Percentiles rank a stretch among this genome's conserved stretches.
Conservation (phyloP, 495 filamentous ascomycete species). For the Aspergillus conjunctus region DNA sequence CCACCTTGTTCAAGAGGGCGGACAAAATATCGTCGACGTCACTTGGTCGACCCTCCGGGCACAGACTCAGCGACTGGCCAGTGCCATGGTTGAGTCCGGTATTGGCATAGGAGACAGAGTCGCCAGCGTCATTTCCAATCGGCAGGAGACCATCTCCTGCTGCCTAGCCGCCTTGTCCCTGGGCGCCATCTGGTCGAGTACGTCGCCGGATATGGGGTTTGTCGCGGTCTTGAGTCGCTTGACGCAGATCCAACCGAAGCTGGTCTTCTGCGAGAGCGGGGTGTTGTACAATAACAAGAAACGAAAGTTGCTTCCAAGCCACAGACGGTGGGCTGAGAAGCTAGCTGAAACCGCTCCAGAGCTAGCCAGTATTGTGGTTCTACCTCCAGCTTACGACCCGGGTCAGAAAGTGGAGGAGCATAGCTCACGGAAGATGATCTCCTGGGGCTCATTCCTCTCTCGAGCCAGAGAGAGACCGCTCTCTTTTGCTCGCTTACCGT, state of each 20-base stretch:
- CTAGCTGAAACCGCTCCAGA: too few species aligned
- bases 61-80: conserved; percentile 54
- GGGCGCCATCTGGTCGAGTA: conserved; percentile 73
- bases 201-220: conserved; percentile 76
- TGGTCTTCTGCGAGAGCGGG: too few species aligned
- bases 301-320: too few species aligned
- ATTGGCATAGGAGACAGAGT: conserved; percentile 69
- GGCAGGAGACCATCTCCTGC: conserved; percentile 65
- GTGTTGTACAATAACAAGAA: too few species aligned
- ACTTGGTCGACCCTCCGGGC: conserved; percentile 65
- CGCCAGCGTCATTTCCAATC: conserved; percentile 68
- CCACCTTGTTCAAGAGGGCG: conserved; percentile 57
- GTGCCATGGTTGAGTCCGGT: conserved; percentile 63
- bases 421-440: too few species aligned
- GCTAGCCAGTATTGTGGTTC: conserved; percentile 56
- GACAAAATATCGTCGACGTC: conserved; percentile 52
- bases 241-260: conserved; percentile 65
- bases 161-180: conserved; percentile 64
- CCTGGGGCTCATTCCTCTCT: background rate
- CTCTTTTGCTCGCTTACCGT: conserved; percentile 60
- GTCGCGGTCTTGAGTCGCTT: conserved; percentile 73
- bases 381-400: conserved; percentile 53
- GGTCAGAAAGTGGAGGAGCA: too few species aligned
- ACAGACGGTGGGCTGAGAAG: too few species aligned
- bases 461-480: conserved; percentile 19